Base-by-base conservation (phyloP, 129 eudicot genomes). In the Solidago caesia region DNA sequence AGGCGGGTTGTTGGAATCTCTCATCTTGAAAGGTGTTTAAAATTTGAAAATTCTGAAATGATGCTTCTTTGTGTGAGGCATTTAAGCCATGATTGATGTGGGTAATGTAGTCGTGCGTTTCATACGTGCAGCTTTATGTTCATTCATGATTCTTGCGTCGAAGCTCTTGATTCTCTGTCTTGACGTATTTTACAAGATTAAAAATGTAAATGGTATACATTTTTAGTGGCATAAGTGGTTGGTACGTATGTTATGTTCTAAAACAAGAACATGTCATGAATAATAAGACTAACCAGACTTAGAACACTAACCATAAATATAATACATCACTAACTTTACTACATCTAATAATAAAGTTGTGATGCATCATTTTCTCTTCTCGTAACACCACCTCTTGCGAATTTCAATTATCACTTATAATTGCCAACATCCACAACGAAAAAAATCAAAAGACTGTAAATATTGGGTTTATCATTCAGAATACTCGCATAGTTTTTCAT, bases 1-100 rank as follows among this genome's bases (percentile, higher is more conserved):
- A 77, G 64, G 55, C 33, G 47, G 76, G 81, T 77, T 44, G 80
- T 67, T 70, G 79, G 62, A 26, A 57, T 67, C 29, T 66, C 12
- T 73, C 83, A 73, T 79, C 57, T 66, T 79, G 64, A 41, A 60
- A 12, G 57, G 55, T 13, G 44, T 65, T 15, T 45, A 70, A 70
- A 25, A 60, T 78, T 33, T 33, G 39, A 33, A 21, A 55, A 5
- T 16, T 56, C 41, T 66, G 44, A 67, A 65, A 56, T 68, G 83
- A 45, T 73, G 79, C 47, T 3, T 3, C 9, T 44, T 33, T 33
- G 39, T 77, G 67, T 53, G 73, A 55, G 26, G 67, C 55, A 66
- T 76, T 76, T 77, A 70, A 68, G 69, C n/a, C 29, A 33, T 74
- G 41, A 51, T 48, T 21, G 42, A 46, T 65, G 64, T 16, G 71